Percentiles rank a stretch among this genome's conserved stretches.
Evolutionary conservation across 139 green algal genomes (phyloP).

Genomic region (Picochlorum sp.): DNA sequence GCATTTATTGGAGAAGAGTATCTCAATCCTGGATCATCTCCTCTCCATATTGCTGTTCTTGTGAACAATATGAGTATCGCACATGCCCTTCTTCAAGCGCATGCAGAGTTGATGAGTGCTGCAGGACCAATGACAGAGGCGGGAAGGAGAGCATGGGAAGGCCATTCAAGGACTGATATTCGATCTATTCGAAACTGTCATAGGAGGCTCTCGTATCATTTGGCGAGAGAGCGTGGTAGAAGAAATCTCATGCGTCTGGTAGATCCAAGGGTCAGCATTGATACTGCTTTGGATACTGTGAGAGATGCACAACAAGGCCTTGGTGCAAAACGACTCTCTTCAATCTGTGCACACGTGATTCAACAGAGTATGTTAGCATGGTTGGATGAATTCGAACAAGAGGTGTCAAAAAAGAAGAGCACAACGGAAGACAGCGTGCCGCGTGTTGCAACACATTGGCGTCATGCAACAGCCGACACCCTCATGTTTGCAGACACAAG

Average conservation of each 20-base stretch:
- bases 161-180: slow-evolving; percentile 41
- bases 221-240: slow-evolving; percentile 32
- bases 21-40: slow-evolving; percentile 37
- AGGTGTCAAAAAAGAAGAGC: slow-evolving; percentile 5
- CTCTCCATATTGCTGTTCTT: slow-evolving; percentile 43
- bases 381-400: slow-evolving; percentile 31
- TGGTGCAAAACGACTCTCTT: slow-evolving; percentile 39
- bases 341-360: slow-evolving; percentile 36
- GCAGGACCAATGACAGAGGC: slow-evolving; percentile 25
- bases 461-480: neutral
- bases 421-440: neutral
- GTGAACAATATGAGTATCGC: slow-evolving; percentile 29
- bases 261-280: slow-evolving; percentile 41
- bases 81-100: slow-evolving; percentile 42
- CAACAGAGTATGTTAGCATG: slow-evolving; percentile 38
- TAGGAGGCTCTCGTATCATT: slow-evolving; percentile 46
- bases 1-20: slow-evolving; percentile 30
- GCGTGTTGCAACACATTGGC: neutral
- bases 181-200: slow-evolving; percentile 37
- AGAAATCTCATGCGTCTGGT: slow-evolving; percentile 30
- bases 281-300: slow-evolving; percentile 35
- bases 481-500: neutral
- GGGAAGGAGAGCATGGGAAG: slow-evolving; percentile 37
- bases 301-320: slow-evolving; percentile 33
- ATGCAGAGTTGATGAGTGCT: slow-evolving; percentile 28